Percentiles rank a stretch among this genome's conserved stretches.
phyloP scores from a whole-genome alignment of 2,329 filamentous ascomycete genomes.

The Colletotrichum melonis region DNA sequence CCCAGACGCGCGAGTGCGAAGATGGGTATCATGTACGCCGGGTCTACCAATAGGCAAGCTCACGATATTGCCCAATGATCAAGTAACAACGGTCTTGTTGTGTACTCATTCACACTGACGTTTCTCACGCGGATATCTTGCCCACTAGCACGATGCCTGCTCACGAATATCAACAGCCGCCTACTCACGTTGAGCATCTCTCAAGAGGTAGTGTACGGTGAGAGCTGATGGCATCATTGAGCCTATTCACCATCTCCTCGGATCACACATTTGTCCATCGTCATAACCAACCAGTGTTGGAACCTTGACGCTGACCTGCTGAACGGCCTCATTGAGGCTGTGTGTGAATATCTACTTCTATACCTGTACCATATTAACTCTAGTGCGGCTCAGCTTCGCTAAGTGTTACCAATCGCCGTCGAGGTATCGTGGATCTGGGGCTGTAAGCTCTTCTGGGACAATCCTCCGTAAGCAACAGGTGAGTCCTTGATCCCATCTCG shows the following conservation, averaged over 20 bases:
- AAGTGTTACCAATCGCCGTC: neutral
- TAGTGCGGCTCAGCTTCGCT: neutral
- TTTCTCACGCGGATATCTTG: neutral
- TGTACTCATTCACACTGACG: constrained; percentile 6
- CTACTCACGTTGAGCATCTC: neutral
- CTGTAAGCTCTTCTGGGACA: neutral
- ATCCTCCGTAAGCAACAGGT: neutral
- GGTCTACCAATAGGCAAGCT: constrained; percentile 3
- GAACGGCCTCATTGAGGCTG: constrained; percentile 22
- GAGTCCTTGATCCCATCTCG: neutral
- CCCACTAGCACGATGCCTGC: constrained; percentile 5
- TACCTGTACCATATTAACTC: neutral
- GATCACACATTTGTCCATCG: neutral
- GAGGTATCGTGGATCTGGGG: neutral
- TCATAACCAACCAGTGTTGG: neutral
- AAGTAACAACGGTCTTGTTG: constrained; percentile 8
- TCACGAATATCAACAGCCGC: neutral
- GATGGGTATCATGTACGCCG: neutral
- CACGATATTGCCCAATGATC: constrained; percentile 4
- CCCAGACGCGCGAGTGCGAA: constrained; percentile 19
- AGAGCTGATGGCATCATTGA: neutral
- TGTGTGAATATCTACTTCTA: constrained; percentile 30
- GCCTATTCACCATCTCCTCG: neutral
- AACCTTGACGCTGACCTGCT: neutral
- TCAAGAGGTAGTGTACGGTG: neutral